Evolutionary conservation across 2,329 filamentous ascomycete genomes (phyloP).

Genomic region (Coniochaeta sp.): DNA sequence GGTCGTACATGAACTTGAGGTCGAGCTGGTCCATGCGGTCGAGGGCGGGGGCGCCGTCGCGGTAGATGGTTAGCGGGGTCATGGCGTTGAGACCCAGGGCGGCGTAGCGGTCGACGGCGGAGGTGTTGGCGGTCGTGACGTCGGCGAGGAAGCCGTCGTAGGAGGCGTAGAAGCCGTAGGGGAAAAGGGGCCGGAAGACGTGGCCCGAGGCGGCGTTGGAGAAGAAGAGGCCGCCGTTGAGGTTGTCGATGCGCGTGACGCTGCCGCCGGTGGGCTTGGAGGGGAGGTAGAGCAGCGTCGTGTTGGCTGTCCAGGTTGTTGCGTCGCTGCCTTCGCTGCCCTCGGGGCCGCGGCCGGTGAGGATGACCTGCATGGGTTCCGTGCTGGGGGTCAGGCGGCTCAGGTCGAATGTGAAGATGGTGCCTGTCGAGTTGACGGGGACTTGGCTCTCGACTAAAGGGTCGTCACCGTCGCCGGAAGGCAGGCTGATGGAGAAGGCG

Average conservation of each 20-base stretch:
- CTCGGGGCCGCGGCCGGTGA: constrained; percentile 25
- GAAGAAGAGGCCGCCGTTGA: constrained; percentile 34
- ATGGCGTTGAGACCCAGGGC: constrained; percentile 35
- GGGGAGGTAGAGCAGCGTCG: constrained; percentile 33
- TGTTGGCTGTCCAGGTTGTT: constrained; percentile 25
- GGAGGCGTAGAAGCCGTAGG: constrained; percentile 35
- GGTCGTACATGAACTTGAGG: constrained; percentile 36
- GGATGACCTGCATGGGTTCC: constrained; percentile 29
- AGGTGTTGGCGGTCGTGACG: constrained; percentile 22
- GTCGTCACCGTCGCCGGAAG: constrained; percentile 17
- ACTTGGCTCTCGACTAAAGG: constrained; percentile 20
- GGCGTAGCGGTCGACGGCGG: constrained; percentile 24
- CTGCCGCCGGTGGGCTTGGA: constrained; percentile 32
- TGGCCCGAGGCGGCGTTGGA: constrained; percentile 25
- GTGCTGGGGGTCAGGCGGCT: constrained; percentile 24
- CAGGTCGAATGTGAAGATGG: constrained; percentile 29
- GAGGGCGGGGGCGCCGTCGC: constrained; percentile 27
- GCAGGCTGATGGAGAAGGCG: constrained; percentile 28
- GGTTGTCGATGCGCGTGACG: constrained; percentile 36
- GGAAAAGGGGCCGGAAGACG: constrained; percentile 31
- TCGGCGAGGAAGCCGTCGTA: constrained; percentile 34
- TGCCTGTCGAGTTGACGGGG: constrained; percentile 24
- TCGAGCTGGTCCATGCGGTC: constrained; percentile 29
- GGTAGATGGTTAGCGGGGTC: constrained; percentile 29
- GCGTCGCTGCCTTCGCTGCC: constrained; percentile 14